Conservation (phyloP, 768 basidiomycete species). For the Collybiopsis luxurians region DNA sequence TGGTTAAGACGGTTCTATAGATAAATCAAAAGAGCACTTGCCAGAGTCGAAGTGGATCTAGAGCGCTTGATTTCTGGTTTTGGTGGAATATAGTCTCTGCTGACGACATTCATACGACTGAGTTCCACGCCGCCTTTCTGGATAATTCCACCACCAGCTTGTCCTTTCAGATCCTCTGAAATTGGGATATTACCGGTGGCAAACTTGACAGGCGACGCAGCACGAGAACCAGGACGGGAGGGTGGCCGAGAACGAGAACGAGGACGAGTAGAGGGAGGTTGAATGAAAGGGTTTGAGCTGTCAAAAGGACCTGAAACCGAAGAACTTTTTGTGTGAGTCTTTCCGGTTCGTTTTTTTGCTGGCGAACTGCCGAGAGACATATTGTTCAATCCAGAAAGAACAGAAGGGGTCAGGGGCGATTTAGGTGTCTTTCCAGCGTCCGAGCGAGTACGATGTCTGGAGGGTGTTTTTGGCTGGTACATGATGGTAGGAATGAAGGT, state of each 20-base stretch:
- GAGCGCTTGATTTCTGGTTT: conserved; percentile 67
- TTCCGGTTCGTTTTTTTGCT: conserved; percentile 22
- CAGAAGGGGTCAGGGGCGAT: conserved; percentile 48
- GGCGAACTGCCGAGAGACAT: conserved; percentile 36
- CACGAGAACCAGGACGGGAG: conserved; percentile 24
- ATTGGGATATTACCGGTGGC: conserved; percentile 45
- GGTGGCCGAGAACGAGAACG: background rate
- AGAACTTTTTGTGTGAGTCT: conserved; percentile 24
- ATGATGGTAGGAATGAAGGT: background rate
- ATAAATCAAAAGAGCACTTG: conserved; percentile 21
- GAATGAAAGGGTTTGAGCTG: conserved; percentile 61
- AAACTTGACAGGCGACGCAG: conserved; percentile 64
- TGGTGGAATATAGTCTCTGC: conserved; percentile 68
- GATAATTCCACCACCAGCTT: conserved; percentile 67
- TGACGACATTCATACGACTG: conserved; percentile 72
- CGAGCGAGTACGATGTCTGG: conserved; percentile 43
- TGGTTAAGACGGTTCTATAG: background rate
- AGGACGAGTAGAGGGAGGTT: background rate
- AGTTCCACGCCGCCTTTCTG: conserved; percentile 71
- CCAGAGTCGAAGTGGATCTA: conserved; percentile 67
- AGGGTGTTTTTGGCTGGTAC: conserved; percentile 42
- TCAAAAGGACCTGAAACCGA: conserved; percentile 35
- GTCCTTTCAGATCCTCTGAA: conserved; percentile 54
- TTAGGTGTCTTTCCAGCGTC: conserved; percentile 32
- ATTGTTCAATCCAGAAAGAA: conserved; percentile 38